Evolutionary conservation across 1,139 yeast species (phyloP), one percentile per base, ranked within the genome.

Genomic region (Yamadazyma atlantica): DNA sequence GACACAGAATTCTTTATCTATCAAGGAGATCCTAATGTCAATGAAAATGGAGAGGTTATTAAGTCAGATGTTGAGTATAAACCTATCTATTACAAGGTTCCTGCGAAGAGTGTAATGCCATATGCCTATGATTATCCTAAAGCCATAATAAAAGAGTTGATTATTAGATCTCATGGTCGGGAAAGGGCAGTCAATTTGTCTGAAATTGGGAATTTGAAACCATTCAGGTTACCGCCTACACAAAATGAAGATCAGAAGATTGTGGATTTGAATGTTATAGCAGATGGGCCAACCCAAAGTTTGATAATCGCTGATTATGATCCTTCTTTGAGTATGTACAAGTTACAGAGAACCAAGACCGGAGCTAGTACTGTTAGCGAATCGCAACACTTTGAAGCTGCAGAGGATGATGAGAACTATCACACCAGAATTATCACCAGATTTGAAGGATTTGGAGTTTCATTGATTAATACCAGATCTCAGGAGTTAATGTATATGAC

Each of bases 111-210:
- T 65, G 95, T 88, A 2, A 94, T 94, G 98, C 97, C 97, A 0
- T 94, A 92, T 59, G 89, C 98, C 0, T 94, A 96, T 88, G 98
- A 94, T 57, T 92, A 79, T 61, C 98, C 98, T 0, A 88, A 95
- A 39, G 97, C 96, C 0, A 69, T 80, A 10, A 76, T 85, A 33
- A 90, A 89, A 57, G 96, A 90, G 53, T 63, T 94, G 25, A 73
- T 88, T 3, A 64, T 94, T 21, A 71, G 90, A 43, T 67, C 82
- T 7, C 85, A 82, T 40, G 87, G 87, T 1, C 72, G 83, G 29
- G 92, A 86, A 54, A 72, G 97, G 43, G 78, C 81, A 26, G 75
- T 94, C 14, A 94, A 88, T 53, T 62, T 94, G 35, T 94, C 95
- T 0, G 98, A 92, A 57, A 89, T 94, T 50, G 99, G 99, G 18